These are phyloP conservation scores for Aspergillus sp. DNA, from an alignment of 2,329 filamentous ascomycete species.

Conservation along the genomic window DNA sequence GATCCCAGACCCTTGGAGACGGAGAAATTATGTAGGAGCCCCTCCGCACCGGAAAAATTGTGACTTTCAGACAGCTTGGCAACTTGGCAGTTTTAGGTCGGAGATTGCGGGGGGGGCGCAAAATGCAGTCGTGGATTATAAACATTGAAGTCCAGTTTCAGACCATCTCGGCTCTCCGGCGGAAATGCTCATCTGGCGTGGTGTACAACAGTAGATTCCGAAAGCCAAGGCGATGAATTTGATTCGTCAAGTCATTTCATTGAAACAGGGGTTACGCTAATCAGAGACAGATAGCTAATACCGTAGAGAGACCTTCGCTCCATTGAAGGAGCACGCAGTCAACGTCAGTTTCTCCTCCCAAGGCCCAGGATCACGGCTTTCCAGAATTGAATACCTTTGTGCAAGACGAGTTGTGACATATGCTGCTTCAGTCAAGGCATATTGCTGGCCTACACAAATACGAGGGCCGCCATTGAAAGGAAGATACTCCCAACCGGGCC, in stretches of 20 bases:
- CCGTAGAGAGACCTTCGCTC: constrained; percentile 18
- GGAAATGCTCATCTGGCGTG: not conserved
- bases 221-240: not conserved
- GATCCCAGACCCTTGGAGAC: not conserved
- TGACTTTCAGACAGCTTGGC: constrained; percentile 1
- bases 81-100: not conserved
- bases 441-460: constrained; percentile 37
- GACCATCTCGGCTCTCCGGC: not conserved
- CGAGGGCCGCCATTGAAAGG: constrained; percentile 36
- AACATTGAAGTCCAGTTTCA: not conserved
- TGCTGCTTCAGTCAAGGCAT: constrained; percentile 37
- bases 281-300: not conserved
- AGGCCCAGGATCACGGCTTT: constrained; percentile 28
- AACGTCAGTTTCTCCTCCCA: constrained; percentile 27
- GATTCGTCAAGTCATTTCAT: not conserved
- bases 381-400: constrained; percentile 31
- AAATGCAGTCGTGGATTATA: not conserved
- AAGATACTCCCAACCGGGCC: constrained; percentile 33
- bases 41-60: constrained; percentile 6
- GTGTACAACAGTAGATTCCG: not conserved
- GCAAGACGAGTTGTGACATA: constrained; percentile 35
- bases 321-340: constrained; percentile 25
- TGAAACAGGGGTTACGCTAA: not conserved
- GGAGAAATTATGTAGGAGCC: constrained; percentile 6
- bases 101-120: not conserved